A percentile compares a stretch with the other conserved stretches of the same genome.
Evolutionary conservation across 2,329 filamentous ascomycete species (phyloP).

Genomic region (Neurospora sp.): DNA sequence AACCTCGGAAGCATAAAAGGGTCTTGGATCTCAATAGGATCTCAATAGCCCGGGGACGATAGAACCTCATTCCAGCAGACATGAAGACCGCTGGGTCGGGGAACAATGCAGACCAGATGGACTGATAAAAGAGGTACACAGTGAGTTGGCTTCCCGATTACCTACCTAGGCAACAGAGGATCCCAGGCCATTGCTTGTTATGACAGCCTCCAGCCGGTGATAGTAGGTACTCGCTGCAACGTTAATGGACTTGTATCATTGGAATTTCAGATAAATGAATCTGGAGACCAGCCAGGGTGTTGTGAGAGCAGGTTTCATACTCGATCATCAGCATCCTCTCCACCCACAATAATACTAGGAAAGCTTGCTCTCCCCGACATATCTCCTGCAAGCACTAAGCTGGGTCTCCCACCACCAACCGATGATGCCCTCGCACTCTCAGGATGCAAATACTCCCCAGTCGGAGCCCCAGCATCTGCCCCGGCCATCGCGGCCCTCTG

Average conservation of each 20-base stretch:
- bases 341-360: neutral
- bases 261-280: neutral
- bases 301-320: neutral
- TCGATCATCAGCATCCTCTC: neutral
- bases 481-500: neutral
- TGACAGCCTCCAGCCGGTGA: neutral
- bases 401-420: neutral
- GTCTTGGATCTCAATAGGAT: neutral
- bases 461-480: neutral
- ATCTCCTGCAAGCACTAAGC: neutral
- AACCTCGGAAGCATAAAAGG: neutral
- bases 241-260: neutral
- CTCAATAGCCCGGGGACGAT: neutral
- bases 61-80: neutral
- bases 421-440: neutral
- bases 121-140: too few relatives aligned
- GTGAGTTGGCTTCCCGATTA: too few relatives aligned
- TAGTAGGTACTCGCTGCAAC: neutral
- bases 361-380: neutral
- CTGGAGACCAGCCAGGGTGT: neutral
- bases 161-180: neutral
- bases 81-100: neutral
- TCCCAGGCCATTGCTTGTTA: neutral
- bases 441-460: neutral
- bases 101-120: too few relatives aligned